A percentile compares a stretch with the other conserved stretches of the same genome.
phyloP scores from a whole-genome alignment of 495 filamentous ascomycete genomes.

The Collariella sp. region DNA sequence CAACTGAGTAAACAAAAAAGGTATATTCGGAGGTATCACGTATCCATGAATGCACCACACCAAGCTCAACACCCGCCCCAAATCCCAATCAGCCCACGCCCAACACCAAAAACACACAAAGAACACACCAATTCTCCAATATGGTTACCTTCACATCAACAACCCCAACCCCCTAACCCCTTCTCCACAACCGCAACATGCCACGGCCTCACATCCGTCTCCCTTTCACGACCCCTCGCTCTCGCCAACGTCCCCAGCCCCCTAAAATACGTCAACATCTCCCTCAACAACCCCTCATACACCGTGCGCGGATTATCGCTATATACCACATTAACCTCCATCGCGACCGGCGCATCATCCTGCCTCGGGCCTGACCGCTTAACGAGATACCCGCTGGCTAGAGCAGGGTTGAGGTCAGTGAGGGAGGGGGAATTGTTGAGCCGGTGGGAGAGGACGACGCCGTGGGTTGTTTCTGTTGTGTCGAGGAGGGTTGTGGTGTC shows the following conservation, averaged over 20 bases:
- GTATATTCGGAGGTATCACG: not conserved
- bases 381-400: slow-evolving; percentile 67
- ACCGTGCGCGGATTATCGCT: slow-evolving; percentile 40
- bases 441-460: slow-evolving; percentile 61
- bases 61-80: not conserved
- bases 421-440: slow-evolving; percentile 57
- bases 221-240: slow-evolving; percentile 51
- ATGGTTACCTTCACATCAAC: slow-evolving; percentile 47
- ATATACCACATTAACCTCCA: slow-evolving; percentile 61
- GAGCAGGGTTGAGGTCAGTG: slow-evolving; percentile 53
- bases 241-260: slow-evolving; percentile 67
- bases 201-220: slow-evolving; percentile 65
- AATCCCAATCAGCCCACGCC: not conserved
- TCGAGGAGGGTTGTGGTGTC: slow-evolving; percentile 70
- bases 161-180: slow-evolving; percentile 50
- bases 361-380: slow-evolving; percentile 57
- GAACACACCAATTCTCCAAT: not conserved
- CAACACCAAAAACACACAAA: not conserved
- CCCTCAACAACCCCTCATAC: slow-evolving; percentile 56
- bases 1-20: not conserved
- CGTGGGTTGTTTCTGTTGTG: slow-evolving; percentile 72
- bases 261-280: slow-evolving; percentile 67
- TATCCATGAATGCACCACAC: not conserved
- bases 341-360: slow-evolving; percentile 53
- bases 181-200: slow-evolving; percentile 76